phyloP scores from a whole-genome alignment of 106 monocot species.

The Acorus calamus region DNA sequence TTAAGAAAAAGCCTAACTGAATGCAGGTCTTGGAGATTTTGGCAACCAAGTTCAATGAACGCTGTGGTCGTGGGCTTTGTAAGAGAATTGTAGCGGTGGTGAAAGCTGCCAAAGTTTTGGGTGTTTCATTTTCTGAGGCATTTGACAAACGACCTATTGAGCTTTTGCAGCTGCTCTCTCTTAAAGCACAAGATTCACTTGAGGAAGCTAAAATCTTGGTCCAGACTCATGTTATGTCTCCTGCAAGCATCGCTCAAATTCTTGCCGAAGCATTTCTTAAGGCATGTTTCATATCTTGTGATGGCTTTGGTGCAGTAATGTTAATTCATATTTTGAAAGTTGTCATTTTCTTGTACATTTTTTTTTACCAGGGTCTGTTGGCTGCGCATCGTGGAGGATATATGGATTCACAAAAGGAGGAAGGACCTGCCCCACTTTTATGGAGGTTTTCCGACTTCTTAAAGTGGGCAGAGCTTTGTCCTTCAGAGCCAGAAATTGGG shows the following conservation, averaged over 20 bases:
- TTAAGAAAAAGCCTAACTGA: not conserved
- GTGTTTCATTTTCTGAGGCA: slow-evolving; percentile 80
- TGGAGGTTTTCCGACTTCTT: slow-evolving; percentile 94
- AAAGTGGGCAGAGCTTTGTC: slow-evolving; percentile 96
- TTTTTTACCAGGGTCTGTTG: slow-evolving; percentile 51
- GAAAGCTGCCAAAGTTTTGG: slow-evolving; percentile 68
- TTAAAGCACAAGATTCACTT: slow-evolving; percentile 93
- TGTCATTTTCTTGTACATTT: not conserved
- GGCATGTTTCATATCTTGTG: slow-evolving; percentile 29
- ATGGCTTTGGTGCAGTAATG: not conserved
- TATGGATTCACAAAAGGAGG: slow-evolving; percentile 86
- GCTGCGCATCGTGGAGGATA: slow-evolving; percentile 98
- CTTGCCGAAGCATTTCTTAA: slow-evolving; percentile 91
- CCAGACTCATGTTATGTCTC: slow-evolving; percentile 61
- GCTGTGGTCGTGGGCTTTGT: slow-evolving; percentile 75
- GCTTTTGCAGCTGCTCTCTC: slow-evolving; percentile 84
- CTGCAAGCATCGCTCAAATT: slow-evolving; percentile 70
- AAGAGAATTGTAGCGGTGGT: slow-evolving; percentile 77
- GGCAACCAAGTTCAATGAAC: slow-evolving; percentile 56
- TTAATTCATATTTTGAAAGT: slow-evolving; percentile 1
- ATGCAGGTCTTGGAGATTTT: slow-evolving; percentile 73
- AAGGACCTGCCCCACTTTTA: slow-evolving; percentile 91
- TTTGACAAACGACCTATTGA: slow-evolving; percentile 85
- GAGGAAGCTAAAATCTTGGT: slow-evolving; percentile 86
- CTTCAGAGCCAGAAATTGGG: slow-evolving; percentile 76